Conservation (phyloP, 2,329 filamentous ascomycete species). For the Piedraia hortae region DNA sequence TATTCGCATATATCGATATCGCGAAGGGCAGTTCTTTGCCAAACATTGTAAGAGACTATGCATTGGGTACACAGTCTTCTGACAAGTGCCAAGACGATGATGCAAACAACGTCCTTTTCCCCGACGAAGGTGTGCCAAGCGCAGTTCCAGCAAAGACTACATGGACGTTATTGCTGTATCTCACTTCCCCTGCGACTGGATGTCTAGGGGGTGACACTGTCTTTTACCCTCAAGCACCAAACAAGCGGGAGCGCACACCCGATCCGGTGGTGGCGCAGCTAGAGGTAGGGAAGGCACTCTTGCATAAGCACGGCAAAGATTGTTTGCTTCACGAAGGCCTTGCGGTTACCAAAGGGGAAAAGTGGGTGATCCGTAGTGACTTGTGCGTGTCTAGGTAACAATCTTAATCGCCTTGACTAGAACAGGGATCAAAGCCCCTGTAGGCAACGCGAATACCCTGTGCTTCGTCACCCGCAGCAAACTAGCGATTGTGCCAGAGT, state of each 20-base stretch:
- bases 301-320: slow-evolving; percentile 72
- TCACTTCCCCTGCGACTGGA: slow-evolving; percentile 46
- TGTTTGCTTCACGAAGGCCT: slow-evolving; percentile 74
- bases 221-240: slow-evolving; percentile 44
- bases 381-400: slow-evolving; percentile 33
- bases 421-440: slow-evolving; percentile 25
- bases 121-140: slow-evolving; percentile 16
- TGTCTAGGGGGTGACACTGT: slow-evolving; percentile 73
- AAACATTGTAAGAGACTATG: slow-evolving; percentile 42
- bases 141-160: slow-evolving; percentile 39
- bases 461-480: slow-evolving; percentile 21
- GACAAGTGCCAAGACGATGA: slow-evolving; percentile 42
- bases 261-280: slow-evolving; percentile 40
- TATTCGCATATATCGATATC: slow-evolving; percentile 71
- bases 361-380: slow-evolving; percentile 76
- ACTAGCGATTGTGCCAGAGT: slow-evolving; percentile 30
- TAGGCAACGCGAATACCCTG: slow-evolving; percentile 19
- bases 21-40: slow-evolving; percentile 68
- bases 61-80: background rate
- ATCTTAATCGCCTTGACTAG: slow-evolving; percentile 17
- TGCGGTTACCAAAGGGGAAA: slow-evolving; percentile 55
- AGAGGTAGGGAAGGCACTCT: slow-evolving; percentile 59
- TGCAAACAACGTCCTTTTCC: slow-evolving; percentile 41
- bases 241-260: slow-evolving; percentile 13
- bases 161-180: slow-evolving; percentile 73